A percentile compares a stretch with the other conserved stretches of the same genome.
Evolutionary conservation across 495 filamentous ascomycete genomes (phyloP).

Genomic region (Aspergillus heteromorphus): DNA sequence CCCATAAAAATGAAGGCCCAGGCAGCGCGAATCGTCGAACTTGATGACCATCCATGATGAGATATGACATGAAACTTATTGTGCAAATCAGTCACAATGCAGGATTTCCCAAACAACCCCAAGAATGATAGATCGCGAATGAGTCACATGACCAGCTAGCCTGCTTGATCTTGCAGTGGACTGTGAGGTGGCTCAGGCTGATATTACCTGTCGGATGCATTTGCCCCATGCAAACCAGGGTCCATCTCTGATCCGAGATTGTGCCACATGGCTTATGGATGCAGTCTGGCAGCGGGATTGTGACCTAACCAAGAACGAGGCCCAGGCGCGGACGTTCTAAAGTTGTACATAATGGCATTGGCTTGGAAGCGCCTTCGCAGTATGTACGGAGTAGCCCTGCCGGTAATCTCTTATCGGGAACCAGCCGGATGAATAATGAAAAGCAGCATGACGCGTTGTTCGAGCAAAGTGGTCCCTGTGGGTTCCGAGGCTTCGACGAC

Average conservation of each 20-base stretch:
- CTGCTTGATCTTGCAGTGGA: neutral
- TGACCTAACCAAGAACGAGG: neutral
- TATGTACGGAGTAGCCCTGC: no score
- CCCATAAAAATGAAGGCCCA: conserved; percentile 3
- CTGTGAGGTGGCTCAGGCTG: neutral
- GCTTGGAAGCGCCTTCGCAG: no score
- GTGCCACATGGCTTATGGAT: neutral
- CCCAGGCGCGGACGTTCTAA: neutral
- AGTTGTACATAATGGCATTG: neutral
- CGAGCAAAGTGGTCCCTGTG: conserved; percentile 3
- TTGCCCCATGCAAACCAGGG: neutral
- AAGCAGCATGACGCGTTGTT: conserved; percentile 7
- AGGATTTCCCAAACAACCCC: no score
- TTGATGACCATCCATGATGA: neutral
- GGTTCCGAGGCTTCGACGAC: neutral
- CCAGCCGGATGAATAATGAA: conserved; percentile 1
- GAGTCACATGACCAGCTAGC: neutral
- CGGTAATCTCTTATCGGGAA: neutral
- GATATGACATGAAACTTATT: neutral
- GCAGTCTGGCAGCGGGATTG: neutral
- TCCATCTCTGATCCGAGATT: neutral
- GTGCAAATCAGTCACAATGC: neutral
- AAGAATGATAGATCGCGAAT: neutral
- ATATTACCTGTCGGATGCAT: neutral
- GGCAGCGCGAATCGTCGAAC: neutral